These are phyloP conservation scores for Breynia disticha DNA, from an alignment of 441 rosid genomes.

Conservation along the genomic window DNA sequence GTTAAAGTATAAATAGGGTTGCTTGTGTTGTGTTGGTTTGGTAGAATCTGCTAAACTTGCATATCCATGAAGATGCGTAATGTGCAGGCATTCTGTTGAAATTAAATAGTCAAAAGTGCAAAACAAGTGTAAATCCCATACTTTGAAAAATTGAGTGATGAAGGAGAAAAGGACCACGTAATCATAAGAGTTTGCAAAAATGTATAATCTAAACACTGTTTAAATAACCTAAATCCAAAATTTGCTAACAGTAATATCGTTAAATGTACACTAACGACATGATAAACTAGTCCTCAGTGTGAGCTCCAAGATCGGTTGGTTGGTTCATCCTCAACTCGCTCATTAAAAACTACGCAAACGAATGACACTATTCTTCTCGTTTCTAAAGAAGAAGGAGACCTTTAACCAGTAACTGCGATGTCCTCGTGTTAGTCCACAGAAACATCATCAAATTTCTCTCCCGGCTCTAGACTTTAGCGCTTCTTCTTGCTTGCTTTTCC, in stretches of 20 bases:
- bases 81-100: no score
- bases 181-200: no score
- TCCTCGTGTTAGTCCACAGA: background rate
- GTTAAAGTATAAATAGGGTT: no score
- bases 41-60: no score
- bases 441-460: slow-evolving; percentile 4
- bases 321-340: slow-evolving; percentile 10
- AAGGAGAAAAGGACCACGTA: no score
- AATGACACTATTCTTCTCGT: slow-evolving; percentile 3
- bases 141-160: no score
- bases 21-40: no score
- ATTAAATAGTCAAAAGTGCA: no score
- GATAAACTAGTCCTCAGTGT: background rate
- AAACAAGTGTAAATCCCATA: no score
- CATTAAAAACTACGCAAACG: slow-evolving; percentile 1
- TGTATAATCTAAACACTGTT: no score
- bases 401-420: slow-evolving; percentile 3
- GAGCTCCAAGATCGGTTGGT: slow-evolving; percentile 12
- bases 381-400: background rate
- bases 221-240: slow-evolving; percentile 9
- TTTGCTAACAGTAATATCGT: background rate
- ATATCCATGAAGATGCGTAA: no score
- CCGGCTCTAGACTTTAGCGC: slow-evolving; percentile 31
- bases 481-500: slow-evolving; percentile 77
- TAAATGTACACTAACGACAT: slow-evolving; percentile 2